Evolutionary conservation across 768 basidiomycete genomes (phyloP).

Genomic region (Tubosaeta sp.): DNA sequence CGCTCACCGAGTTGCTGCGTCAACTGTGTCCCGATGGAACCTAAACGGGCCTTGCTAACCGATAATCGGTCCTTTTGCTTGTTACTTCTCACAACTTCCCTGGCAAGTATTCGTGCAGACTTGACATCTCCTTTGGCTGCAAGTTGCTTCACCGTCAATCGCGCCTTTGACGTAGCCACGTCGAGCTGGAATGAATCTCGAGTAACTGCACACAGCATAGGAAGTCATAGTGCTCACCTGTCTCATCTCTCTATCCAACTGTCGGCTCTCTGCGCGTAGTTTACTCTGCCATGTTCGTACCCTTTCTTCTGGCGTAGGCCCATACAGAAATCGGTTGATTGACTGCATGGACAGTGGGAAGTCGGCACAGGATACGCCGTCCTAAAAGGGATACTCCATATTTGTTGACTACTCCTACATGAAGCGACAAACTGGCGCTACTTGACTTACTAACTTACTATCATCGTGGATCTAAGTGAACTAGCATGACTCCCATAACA

Average conservation of each 20-base stretch:
- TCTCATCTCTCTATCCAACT: conserved; percentile 90
- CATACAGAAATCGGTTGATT: conserved; percentile 92
- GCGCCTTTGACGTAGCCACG: conserved; percentile 73
- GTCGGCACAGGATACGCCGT: background rate
- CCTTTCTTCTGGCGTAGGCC: conserved; percentile 92
- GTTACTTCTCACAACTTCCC: conserved; percentile 90
- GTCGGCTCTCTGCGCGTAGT: conserved; percentile 75
- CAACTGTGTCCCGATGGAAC: conserved; percentile 86
- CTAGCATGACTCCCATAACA: background rate
- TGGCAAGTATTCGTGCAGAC: conserved; percentile 87
- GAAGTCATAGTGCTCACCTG: conserved; percentile 58
- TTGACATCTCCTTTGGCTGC: conserved; percentile 90
- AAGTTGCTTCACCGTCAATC: conserved; percentile 77
- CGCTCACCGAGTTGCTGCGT: conserved; percentile 85
- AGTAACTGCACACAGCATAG: conserved; percentile 9
- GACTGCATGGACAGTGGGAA: conserved; percentile 56
- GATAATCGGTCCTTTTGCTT: conserved; percentile 92
- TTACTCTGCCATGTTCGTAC: conserved; percentile 89
- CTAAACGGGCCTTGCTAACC: conserved; percentile 88
- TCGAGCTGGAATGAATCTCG: conserved; percentile 58
- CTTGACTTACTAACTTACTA: background rate
- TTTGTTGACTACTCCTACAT: conserved; percentile 7
- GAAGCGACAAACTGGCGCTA: too few relatives aligned
- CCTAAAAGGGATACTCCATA: conserved; percentile 17
- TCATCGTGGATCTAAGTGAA: background rate